Conservation (phyloP, 257 asterid genomes). For the Cynanchum wilfordii region DNA sequence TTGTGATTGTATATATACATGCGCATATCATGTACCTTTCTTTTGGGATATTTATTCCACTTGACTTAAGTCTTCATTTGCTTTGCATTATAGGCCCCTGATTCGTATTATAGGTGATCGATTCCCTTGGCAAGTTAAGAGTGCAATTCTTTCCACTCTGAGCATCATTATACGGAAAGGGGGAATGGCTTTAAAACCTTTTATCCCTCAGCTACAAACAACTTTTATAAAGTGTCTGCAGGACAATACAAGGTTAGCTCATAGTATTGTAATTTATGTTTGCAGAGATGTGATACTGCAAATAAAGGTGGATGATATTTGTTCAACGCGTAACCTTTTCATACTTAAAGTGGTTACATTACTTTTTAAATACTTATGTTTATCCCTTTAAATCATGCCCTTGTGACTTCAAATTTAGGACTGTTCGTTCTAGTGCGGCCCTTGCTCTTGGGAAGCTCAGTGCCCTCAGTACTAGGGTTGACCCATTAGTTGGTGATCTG, state of each 20-base stretch:
- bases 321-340: neutral
- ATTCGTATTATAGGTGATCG: constrained; percentile 98
- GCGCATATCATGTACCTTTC: neutral
- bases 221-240: constrained; percentile 95
- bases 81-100: constrained; percentile 62
- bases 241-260: constrained; percentile 83
- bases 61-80: neutral
- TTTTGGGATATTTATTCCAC: neutral
- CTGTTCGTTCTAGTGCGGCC: constrained; percentile 94
- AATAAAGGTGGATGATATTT: neutral
- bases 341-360: constrained; percentile 6
- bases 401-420: constrained; percentile 44
- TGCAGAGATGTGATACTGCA: neutral
- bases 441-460: constrained; percentile 99
- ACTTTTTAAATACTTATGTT: neutral
- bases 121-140: constrained; percentile 99
- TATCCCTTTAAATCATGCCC: constrained; percentile 18
- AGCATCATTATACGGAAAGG: constrained; percentile 88
- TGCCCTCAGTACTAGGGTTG: constrained; percentile 92
- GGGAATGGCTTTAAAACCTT: constrained; percentile 90
- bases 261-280: constrained; percentile 7
- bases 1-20: neutral
- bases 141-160: constrained; percentile 92
- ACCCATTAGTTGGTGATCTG: constrained; percentile 94
- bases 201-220: constrained; percentile 99